Base-by-base conservation (phyloP, 2,329 filamentous ascomycete species). In the Aspergillus transmontanensis region DNA sequence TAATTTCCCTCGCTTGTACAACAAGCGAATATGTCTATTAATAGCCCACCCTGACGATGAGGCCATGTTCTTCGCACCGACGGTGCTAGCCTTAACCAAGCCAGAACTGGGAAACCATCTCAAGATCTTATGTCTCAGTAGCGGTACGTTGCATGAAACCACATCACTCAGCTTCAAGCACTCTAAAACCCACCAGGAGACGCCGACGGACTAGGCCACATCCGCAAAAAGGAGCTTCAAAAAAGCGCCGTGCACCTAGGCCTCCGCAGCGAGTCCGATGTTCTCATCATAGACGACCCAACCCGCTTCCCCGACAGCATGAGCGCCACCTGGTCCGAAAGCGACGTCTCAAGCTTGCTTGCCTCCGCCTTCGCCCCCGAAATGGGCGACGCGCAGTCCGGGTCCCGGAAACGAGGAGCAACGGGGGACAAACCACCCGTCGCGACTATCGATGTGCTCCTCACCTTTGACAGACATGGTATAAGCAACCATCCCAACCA, bases 21-120 rank as follows among this genome's bases (percentile, higher is more conserved):
- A 92, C 81, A 96, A 96, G 84, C 89, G 92, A 73, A 93, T 99
- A 74, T 91, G 92, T 76, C 86, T 99, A 59, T 84, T 99, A 60
- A 98, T 99, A 73, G 95, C 95, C 26, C 95, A 99, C 80, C 95
- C 95, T 0, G 95, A 99, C 79, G 95, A 99, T 74, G 95, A 99
- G 82, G 95, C 94, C 78, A 99, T 99, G 95, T 99, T 99, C 84
- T 99, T 99, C 80, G 89, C 93, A 66, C 95, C 95, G 0, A 91
- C 93, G 0, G 84, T 98, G 16, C 85, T 96, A 71, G 89, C 91
- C n/a, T 86, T 99, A 62, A 94, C 93, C 21, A 84, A 86, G 16
- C 92, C 93, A 4, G 87, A 89, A 63, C 84, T 90, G 23, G 91
- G 92, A 4, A 98, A 99, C 79, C 93, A 96, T 75, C 86, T 99